Base-by-base conservation (phyloP, 345 rosid genomes). In the Rhizophora apiculata region DNA sequence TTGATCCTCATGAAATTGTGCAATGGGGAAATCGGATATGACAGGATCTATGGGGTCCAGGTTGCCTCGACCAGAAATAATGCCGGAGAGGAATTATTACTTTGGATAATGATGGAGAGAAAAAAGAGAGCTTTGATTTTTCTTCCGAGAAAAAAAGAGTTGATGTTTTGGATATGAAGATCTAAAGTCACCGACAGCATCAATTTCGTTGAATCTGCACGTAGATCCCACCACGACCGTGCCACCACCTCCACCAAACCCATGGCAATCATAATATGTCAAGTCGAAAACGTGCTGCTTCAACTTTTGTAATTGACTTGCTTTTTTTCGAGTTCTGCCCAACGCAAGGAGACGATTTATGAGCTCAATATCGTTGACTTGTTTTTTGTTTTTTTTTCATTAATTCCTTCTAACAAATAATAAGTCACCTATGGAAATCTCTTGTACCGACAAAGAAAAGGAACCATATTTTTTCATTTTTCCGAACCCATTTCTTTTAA, bases 1-100 rank as follows among this genome's bases (percentile, higher is more conserved):
- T 9, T 21, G 20, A 32, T 60, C 21, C 16, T 36, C 7, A 26
- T 37, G 27, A 59, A 39, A 54, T 26, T 34, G 55, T 2, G 69
- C 30, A 72, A 72, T 64, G 69, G 64, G 64, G 69, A 57, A 46
- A 64, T 27, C 21, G 2, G 75, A 64, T 71, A 19, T 46, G 69
- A 64, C 64, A 10, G 51, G 75, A 71, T 72, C 30, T 31, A 48
- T 63, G 60, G 65, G 72, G 72, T 57, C 51, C 60, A 26, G 36
- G 22, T 49, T 37, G 30, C 4, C 32, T 52, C 37, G 60, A 62
- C 53, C n/a, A 34, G 27, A 54, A 20, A 63, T 60, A 20, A 63
- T 60, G 60, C 54, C 10, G 11, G 49, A 63, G 10, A 24, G 22
- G 18, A 63, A 63, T 54, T 24, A 63, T 63, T 71, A 62, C 63